Conservation (phyloP, 1,139 yeast genomes). For the Geotrichum carabidarum region DNA sequence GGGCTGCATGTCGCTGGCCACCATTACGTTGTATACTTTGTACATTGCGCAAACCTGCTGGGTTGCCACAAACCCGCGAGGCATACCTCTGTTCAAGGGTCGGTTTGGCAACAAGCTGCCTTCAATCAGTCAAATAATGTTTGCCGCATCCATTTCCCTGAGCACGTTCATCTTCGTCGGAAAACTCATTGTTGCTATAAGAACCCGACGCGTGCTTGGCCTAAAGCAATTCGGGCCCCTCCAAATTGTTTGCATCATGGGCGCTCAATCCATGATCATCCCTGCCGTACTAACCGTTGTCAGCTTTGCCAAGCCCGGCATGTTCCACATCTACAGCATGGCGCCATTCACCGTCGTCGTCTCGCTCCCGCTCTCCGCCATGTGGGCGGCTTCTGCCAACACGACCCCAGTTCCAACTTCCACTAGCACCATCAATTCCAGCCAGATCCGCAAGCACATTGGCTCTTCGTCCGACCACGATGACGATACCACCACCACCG, state of each 20-base stretch:
- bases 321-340: slow-evolving; percentile 39
- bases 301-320: slow-evolving; percentile 25
- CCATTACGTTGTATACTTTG: slow-evolving; percentile 36
- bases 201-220: slow-evolving; percentile 70
- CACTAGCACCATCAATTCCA: not conserved
- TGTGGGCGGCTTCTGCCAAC: slow-evolving; percentile 58
- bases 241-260: slow-evolving; percentile 74
- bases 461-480: not conserved
- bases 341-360: slow-evolving; percentile 50
- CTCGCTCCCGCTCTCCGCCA: slow-evolving; percentile 73
- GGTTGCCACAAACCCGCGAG: slow-evolving; percentile 5
- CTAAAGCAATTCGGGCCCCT: slow-evolving; percentile 74
- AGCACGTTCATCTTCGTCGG: slow-evolving; percentile 54
- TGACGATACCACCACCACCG: not conserved
- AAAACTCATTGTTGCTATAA: slow-evolving; percentile 63
- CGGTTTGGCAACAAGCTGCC: slow-evolving; percentile 15
- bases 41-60: slow-evolving; percentile 4
- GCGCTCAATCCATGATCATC: slow-evolving; percentile 72
- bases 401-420: too few relatives aligned
- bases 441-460: not conserved
- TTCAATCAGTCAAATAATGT: slow-evolving; percentile 45
- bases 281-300: slow-evolving; percentile 54
- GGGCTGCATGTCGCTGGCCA: slow-evolving; percentile 41
- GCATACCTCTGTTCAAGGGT: slow-evolving; percentile 10
- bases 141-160: slow-evolving; percentile 62